Base-by-base conservation (phyloP, 768 basidiomycete species). In the Clitopilus passeckerianus region DNA sequence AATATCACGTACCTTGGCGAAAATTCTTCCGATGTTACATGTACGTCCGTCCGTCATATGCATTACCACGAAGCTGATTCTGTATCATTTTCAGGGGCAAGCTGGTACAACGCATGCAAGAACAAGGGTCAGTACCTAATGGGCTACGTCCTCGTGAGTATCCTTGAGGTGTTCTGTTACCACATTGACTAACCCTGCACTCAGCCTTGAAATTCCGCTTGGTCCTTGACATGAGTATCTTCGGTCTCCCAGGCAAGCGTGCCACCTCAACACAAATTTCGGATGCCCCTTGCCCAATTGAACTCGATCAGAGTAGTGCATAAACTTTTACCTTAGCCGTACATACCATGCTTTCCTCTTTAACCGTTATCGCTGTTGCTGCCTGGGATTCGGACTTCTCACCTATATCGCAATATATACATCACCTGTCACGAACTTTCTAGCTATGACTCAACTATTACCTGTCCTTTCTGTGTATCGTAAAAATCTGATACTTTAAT, bases 1-100 rank as follows among this genome's bases (percentile, higher is more conserved):
- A 89, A 89, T 65, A 95, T 96, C 73, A 85, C 87, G 0, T 97
- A 96, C 70, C 63, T 85, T 12, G 92, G 88, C 0, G 76, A 83
- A 10, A 97, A 98, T 68, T 79, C 83, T 50, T 83, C 87, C 5
- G 95, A 98, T 72, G 76, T 80, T 34, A 96, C 95, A 20, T 98
- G 94, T 93, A 64, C 3, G 61, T 53, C 55, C 59, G 46, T 60
- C n/a, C n/a, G n/a, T n/a, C n/a, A n/a, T n/a, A n/a, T n/a, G n/a
- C n/a, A n/a, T n/a, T n/a, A n/a, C n/a, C n/a, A n/a, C n/a, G n/a
- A n/a, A n/a, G n/a, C n/a, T n/a, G n/a, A n/a, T n/a, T n/a, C n/a
- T n/a, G n/a, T n/a, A n/a, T n/a, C n/a, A n/a, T n/a, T n/a, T n/a
- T n/a, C n/a, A 91, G 89, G 87, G 90, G 68, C 69, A 6, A 85